phyloP scores from a whole-genome alignment of 805 yeast genomes.

The Metschnikowia lochheadii region DNA sequence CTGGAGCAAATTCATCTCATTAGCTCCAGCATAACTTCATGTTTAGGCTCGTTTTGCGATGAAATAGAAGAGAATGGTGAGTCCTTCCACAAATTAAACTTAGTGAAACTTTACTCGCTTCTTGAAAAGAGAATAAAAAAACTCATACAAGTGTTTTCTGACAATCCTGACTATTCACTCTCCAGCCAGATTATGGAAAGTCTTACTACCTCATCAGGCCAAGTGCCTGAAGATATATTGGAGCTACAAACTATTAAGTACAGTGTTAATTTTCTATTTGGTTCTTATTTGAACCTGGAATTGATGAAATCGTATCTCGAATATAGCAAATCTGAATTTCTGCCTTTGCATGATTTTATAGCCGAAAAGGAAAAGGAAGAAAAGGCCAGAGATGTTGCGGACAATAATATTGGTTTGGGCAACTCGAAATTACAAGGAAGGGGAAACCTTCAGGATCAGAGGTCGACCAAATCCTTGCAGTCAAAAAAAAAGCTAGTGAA shows the following conservation, averaged over 20 bases:
- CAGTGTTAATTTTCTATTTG: conserved; percentile 46
- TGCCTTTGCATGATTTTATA: conserved; percentile 18
- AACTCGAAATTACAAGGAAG: neutral
- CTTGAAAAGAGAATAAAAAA: conserved; percentile 35
- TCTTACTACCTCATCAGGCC: conserved; percentile 18
- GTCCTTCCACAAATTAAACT: conserved; percentile 38
- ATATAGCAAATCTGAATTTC: conserved; percentile 19
- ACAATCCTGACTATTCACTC: conserved; percentile 15
- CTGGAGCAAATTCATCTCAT: conserved; percentile 1
- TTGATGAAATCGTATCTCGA: conserved; percentile 23
- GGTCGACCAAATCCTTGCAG: conserved; percentile 20
- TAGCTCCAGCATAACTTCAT: neutral
- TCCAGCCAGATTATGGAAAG: conserved; percentile 18
- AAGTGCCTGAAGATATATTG: conserved; percentile 34
- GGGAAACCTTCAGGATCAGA: conserved; percentile 14
- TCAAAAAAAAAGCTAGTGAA: conserved; percentile 24
- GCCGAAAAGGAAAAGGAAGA: conserved; percentile 15
- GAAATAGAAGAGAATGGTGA: conserved; percentile 31
- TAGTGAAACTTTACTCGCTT: conserved; percentile 33
- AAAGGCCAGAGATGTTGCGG: conserved; percentile 24
- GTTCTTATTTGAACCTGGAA: conserved; percentile 34
- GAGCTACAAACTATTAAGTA: conserved; percentile 33
- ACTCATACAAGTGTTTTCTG: conserved; percentile 28
- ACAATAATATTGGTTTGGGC: conserved; percentile 22
- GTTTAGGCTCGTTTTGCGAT: conserved; percentile 25